A percentile compares a stretch with the other conserved stretches of the same genome.
These are phyloP conservation scores for Hansfordia pulvinata DNA, from an alignment of 2,329 filamentous ascomycete genomes.

Conservation along the genomic window DNA sequence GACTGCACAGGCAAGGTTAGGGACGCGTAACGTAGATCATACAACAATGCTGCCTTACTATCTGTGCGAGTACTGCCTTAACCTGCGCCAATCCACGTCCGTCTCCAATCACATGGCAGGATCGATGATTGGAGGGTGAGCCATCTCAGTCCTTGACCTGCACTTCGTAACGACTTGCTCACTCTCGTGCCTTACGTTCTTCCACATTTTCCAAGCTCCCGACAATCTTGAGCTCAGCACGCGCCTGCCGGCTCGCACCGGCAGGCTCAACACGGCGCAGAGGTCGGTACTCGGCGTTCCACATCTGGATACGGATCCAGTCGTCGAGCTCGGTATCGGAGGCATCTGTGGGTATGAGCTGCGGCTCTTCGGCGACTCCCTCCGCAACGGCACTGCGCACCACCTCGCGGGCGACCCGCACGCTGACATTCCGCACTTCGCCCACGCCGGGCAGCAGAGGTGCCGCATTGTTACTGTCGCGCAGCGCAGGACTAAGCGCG, in stretches of 20 bases:
- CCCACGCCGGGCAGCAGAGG: conserved; percentile 66
- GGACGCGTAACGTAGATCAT: too few species aligned
- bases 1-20: too few species aligned
- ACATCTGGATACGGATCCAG: conserved; percentile 73
- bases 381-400: conserved; percentile 60
- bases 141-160: too few species aligned
- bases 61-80: too few species aligned
- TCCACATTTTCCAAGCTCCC: too few species aligned
- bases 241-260: conserved; percentile 42
- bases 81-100: too few species aligned
- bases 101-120: too few species aligned
- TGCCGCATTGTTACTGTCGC: conserved; percentile 34
- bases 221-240: conserved; percentile 39
- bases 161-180: too few species aligned
- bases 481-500: conserved; percentile 53
- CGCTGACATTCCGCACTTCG: conserved; percentile 61
- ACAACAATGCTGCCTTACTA: too few species aligned
- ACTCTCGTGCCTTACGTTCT: too few species aligned
- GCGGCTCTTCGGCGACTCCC: conserved; percentile 47
- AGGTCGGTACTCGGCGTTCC: conserved; percentile 56
- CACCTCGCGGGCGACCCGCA: conserved; percentile 63
- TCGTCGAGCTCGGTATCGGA: conserved; percentile 42
- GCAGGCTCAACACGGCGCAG: conserved; percentile 40
- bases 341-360: conserved; percentile 27
- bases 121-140: too few species aligned